Base-by-base conservation (phyloP, 2,329 filamentous ascomycete species). In the Alternaria tenuissima region DNA sequence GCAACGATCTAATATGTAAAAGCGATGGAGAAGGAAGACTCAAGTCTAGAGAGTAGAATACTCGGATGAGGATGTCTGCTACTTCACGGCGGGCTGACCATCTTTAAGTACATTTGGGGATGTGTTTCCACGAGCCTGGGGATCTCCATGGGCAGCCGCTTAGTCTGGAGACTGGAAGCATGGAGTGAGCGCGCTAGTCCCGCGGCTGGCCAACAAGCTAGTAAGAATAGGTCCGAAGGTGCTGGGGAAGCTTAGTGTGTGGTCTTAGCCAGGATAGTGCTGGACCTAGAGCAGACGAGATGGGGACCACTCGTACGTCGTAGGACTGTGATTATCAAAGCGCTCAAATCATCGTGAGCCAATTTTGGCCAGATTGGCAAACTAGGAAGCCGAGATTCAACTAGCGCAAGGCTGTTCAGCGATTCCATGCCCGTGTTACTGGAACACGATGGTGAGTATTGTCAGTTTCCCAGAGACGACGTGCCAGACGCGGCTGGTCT, bases 41-140 rank as follows among this genome's bases (percentile, higher is more conserved):
- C 52, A 22, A 32, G 36, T 44, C 54, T 52, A 42, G 41, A 46
- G 48, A 39, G 39, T 51, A 51, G 49, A 55, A 51, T 44, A 59
- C 57, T 57, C 55, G 52, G 44, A 57, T 55, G 61, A 64, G 34
- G 59, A 55, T 59, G 51, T 26, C 26, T 12, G 6, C 43, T 44
- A 46, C 47, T 62, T 49, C 6, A 26, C 20, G 42, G 61, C 47
- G 63, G 64, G 56, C 52, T 55, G 57, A 46, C 43, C 42, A 62
- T 47, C 44, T 46, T 72, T 72, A 71, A 70, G 64, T 72, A 72
- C 55, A 52, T 48, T 63, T 52, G 63, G 64, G 58, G 48, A 57
- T 59, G 30, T 62, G 59, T 56, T 48, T 49, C 54, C 59, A 65
- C 56, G 57, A 57, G 62, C 60, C 43, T 60, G 53, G 59, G 63